Base-by-base conservation (phyloP, 2,329 filamentous ascomycete genomes). In the Exophiala sp. region DNA sequence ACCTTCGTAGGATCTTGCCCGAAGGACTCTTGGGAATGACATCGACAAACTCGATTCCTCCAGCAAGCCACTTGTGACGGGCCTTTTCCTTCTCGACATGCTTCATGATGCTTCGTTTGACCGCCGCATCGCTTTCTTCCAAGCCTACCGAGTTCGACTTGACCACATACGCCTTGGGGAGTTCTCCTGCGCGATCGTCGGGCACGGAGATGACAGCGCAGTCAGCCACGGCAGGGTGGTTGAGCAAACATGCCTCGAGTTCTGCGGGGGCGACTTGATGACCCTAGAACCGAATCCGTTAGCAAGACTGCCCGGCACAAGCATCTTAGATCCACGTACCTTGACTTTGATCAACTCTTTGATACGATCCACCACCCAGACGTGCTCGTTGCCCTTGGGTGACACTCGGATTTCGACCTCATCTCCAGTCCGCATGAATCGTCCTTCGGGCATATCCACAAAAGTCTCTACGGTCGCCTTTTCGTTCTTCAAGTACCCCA, bases 401-500 rank as follows among this genome's bases (percentile, higher is more conserved):
- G 80, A 73, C 61, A 79, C 76, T 2, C 77, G 75, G 9, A 94
- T 71, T 2, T 91, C 72, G 0, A 85, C 88, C 65, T 94, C 87
- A 61, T 96, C 90, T 4, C 90, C 90, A 0, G 90, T 95, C 34
- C 79, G 79, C 75, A 95, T 81, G 80, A 88, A 93, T 56, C 81
- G 70, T 8, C 61, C 61, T 8, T 82, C 81, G 11, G 70, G 64
- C n/a, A 75, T 74, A 57, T 89, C 82, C 5, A 62, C 57, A 62
- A 88, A 96, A 0, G 89, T 93, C 64, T 94, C 88, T 44, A 78
- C 74, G 16, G 83, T 94, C 2, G 90, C 88, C 62, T 86, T 83
- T 38, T 86, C 82, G 63, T 95, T 95, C 69, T 94, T 85, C 46
- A 95, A 71, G 60, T 96, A 96, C 1, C 90, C 90, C 0, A 95